Percentiles rank a stretch among this genome's conserved stretches.
These are phyloP conservation scores for Anisodus acutangulus DNA, from an alignment of 257 asterid genomes.

Conservation along the genomic window DNA sequence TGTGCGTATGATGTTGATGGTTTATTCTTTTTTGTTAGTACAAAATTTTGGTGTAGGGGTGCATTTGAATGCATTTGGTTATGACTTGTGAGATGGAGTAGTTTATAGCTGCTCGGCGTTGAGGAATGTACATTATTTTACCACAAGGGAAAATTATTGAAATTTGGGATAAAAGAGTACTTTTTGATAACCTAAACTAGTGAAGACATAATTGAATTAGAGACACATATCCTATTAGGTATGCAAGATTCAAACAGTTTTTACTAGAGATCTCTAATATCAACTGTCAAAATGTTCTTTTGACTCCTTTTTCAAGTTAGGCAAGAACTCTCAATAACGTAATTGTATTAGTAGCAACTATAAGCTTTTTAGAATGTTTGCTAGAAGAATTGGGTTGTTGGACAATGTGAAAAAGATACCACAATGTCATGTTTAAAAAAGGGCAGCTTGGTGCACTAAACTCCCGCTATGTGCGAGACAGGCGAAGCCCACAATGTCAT, in stretches of 20 bases:
- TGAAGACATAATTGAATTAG: not conserved
- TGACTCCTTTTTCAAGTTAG: not conserved
- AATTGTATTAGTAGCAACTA: too few species aligned
- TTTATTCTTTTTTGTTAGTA: not conserved
- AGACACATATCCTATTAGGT: not conserved
- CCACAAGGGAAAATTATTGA: not conserved
- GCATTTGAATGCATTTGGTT: not conserved
- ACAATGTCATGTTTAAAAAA: too few species aligned
- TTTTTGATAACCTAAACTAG: not conserved
- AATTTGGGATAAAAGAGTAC: not conserved
- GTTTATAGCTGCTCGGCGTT: not conserved
- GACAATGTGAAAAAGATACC: not conserved
- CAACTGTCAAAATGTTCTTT: not conserved
- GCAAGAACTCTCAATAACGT: not conserved
- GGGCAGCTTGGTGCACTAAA: too few species aligned
- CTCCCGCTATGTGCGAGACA: too few species aligned
- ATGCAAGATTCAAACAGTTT: not conserved
- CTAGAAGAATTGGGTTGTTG: not conserved
- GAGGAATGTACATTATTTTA: slow-evolving; percentile 4
- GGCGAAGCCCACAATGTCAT: too few species aligned
- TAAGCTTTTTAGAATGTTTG: too few species aligned
- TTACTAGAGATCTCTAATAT: slow-evolving; percentile 16
- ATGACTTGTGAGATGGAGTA: not conserved
- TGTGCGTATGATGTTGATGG: not conserved
- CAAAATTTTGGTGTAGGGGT: not conserved